Evolutionary conservation across 306 rosid species (phyloP).

Genomic region (Rubus idaeus): DNA sequence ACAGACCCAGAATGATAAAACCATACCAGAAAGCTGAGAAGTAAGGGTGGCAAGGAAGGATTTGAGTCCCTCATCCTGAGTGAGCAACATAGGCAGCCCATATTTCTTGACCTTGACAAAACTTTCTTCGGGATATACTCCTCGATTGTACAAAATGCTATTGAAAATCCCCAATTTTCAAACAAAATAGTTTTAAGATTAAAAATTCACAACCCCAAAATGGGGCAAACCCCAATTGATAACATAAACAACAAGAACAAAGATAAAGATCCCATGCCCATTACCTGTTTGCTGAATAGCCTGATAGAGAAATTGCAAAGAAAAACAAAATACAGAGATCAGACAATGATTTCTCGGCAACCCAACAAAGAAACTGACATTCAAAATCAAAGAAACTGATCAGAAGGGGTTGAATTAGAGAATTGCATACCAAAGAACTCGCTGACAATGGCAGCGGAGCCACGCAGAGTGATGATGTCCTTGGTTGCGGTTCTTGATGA

Average conservation of each 20-base stretch:
- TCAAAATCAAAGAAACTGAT: not conserved
- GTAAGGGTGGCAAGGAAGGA: constrained; percentile 69
- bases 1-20: not conserved
- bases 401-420: not conserved
- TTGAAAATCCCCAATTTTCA: not conserved
- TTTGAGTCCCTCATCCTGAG: constrained; percentile 89
- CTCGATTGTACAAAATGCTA: constrained; percentile 85
- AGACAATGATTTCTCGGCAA: constrained; percentile 6
- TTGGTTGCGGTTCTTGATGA: constrained; percentile 66
- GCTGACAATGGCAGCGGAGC: constrained; percentile 96
- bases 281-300: constrained; percentile 97
- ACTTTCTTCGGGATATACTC: constrained; percentile 95
- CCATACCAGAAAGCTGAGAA: constrained; percentile 80
- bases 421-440: constrained; percentile 77
- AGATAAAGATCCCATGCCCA: not conserved
- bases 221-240: not conserved
- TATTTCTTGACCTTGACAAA: constrained; percentile 91
- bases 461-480: constrained; percentile 95
- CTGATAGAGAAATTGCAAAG: constrained; percentile 40
- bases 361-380: not conserved
- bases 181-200: constrained; percentile 1
- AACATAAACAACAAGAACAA: not conserved
- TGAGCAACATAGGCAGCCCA: constrained; percentile 94
- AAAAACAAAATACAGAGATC: constrained; percentile 17
- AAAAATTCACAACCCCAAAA: not conserved